Evolutionary conservation across 176 grass and related monocot genomes (phyloP).

Genomic region (Luzula sylvatica): DNA sequence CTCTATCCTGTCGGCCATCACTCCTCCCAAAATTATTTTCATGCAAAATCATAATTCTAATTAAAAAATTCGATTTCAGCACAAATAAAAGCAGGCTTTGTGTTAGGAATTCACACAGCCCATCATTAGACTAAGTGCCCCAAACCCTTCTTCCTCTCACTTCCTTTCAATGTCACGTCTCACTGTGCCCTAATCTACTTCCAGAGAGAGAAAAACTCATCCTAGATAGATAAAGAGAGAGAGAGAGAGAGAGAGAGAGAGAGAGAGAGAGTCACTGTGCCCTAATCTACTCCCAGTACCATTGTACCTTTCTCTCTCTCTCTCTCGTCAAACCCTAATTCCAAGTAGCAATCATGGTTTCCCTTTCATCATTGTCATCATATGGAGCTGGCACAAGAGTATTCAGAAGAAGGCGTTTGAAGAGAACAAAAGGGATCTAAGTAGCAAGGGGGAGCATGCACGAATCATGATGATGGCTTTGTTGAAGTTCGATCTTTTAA

Average conservation of each 20-base stretch:
- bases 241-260: neutral
- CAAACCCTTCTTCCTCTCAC: neutral
- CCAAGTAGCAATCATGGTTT: slow-evolving; percentile 12
- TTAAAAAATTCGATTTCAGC: no score
- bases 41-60: no score
- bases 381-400: neutral
- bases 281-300: neutral
- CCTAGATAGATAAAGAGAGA: no score
- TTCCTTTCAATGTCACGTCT: slow-evolving; percentile 2
- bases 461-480: no score
- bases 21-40: no score
- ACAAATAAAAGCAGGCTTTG: neutral
- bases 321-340: neutral
- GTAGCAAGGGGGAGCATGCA: no score
- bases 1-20: no score
- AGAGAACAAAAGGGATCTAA: slow-evolving; percentile 5
- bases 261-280: neutral
- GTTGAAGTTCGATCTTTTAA: slow-evolving; percentile 2
- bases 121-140: slow-evolving; percentile 23
- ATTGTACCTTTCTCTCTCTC: neutral
- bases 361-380: slow-evolving; percentile 4
- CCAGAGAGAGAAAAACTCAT: neutral
- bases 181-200: slow-evolving; percentile 3
- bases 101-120: slow-evolving; percentile 15
- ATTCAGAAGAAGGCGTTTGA: neutral